Evolutionary conservation across 2,329 filamentous ascomycete species (phyloP).

Genomic region (Aspergillus sp.): DNA sequence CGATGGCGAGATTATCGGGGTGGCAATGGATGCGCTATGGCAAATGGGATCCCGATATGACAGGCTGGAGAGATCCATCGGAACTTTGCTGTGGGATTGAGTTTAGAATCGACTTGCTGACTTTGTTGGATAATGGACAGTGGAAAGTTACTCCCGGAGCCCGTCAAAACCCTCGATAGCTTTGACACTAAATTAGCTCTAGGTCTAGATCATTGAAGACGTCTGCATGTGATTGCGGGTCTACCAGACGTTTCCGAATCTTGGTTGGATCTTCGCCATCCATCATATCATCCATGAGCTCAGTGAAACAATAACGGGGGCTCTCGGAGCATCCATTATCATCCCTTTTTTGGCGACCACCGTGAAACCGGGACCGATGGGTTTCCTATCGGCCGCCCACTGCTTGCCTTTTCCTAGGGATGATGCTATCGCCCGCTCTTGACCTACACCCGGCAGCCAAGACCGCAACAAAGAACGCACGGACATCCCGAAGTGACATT

Average conservation of each 20-base stretch:
- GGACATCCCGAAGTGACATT: neutral
- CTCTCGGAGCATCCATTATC: neutral
- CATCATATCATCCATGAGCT: neutral
- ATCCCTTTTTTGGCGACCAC: neutral
- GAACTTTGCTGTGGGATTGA: neutral
- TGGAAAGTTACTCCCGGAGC: neutral
- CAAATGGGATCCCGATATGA: conserved; percentile 1
- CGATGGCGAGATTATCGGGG: conserved; percentile 10
- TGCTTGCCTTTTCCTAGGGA: neutral
- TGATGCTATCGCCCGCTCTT: neutral
- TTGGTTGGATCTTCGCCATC: neutral
- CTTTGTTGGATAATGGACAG: neutral
- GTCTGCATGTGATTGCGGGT: conserved; percentile 36
- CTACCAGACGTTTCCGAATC: conserved; percentile 14
- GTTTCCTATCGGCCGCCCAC: neutral
- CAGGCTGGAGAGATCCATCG: conserved; percentile 4
- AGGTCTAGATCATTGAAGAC: neutral
- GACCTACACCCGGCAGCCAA: neutral
- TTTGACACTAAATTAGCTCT: conserved; percentile 5
- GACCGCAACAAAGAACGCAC: neutral
- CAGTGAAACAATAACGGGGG: neutral
- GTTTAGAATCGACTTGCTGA: conserved; percentile 4
- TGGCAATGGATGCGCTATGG: conserved; percentile 8
- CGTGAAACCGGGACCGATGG: neutral
- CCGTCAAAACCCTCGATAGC: neutral